Base-by-base conservation (phyloP, 176 grass and related monocot species). In the Eragrostis nindensis region DNA sequence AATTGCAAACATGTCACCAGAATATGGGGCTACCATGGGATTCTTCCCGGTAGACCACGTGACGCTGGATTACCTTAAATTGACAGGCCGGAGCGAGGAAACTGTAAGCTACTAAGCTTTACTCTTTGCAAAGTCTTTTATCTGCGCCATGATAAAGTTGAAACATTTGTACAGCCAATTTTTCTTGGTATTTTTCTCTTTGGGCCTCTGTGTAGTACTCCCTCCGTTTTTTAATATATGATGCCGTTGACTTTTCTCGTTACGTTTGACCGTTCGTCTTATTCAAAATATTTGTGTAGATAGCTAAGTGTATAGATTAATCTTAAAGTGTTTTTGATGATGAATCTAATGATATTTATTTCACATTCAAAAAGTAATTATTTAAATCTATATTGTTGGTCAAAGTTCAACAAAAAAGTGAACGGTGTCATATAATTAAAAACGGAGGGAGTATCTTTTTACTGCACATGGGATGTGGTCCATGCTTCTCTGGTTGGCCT, bases 21-120 rank as follows among this genome's bases (percentile, higher is more conserved):
- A 99, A 89, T 99, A 95, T 84, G 96, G 92, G 76, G 96, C 96
- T 43, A 99, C 96, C 17, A 99, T 99, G 96, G 96, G 96, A 13
- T 99, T 99, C 90, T 99, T 95, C 89, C 92, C 96, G 82, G 96
- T 99, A 19, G 92, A 99, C 80, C 88, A 93, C 41, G 90, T 99
- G 25, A 95, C 96, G 46, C 67, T 99, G n/a, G 86, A 99, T 54
- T 95, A 95, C 84, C 90, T 99, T 78, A 93, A 95, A 78, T 82
- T 95, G 84, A 95, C 90, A 16, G 92, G 96, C 55, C 87, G 92
- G 68, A 99, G 92, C 32, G 88, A 95, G 59, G 96, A 95, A 84
- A 95, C 86, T 83, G 92, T 99, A 84, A 68, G 83, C 66, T 62
- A 27, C 30, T 99, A 84, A 68, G 83, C 66, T 62, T 38, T 41